Conservation (phyloP, 108 stramenopile species). For the Nitzschia sp. region DNA sequence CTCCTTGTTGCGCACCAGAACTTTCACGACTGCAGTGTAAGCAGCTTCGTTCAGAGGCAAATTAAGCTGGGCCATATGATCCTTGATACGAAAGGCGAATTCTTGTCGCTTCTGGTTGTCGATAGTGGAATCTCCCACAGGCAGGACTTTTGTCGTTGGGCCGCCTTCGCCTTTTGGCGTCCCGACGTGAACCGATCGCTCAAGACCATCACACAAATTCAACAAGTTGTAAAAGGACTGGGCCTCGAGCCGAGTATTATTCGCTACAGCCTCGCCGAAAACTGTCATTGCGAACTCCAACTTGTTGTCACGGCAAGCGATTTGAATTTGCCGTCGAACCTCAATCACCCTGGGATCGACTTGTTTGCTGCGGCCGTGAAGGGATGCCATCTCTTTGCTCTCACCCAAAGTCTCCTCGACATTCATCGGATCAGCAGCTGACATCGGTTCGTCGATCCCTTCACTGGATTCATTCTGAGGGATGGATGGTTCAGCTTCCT, state of each 20-base stretch:
- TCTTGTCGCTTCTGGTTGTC: constrained; percentile 46
- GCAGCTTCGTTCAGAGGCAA: constrained; percentile 80
- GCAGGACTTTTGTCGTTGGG: not conserved
- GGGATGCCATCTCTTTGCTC: not conserved
- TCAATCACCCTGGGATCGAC: constrained; percentile 48
- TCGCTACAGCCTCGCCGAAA: constrained; percentile 43
- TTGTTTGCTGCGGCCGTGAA: constrained; percentile 16
- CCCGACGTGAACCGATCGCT: constrained; percentile 68
- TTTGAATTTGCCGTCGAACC: constrained; percentile 67
- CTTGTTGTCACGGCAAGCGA: constrained; percentile 72
- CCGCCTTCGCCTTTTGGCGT: constrained; percentile 46
- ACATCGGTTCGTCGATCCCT: not conserved
- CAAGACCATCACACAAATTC: constrained; percentile 81
- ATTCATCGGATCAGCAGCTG: not conserved
- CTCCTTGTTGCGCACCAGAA: constrained; percentile 56
- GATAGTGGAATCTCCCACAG: not conserved
- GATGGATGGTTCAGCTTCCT: not conserved
- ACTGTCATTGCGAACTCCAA: constrained; percentile 54
- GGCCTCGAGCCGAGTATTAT: constrained; percentile 58
- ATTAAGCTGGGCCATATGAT: constrained; percentile 57
- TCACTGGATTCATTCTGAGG: not conserved
- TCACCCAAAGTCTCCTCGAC: not conserved
- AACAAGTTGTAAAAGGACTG: constrained; percentile 82
- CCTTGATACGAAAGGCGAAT: constrained; percentile 69
- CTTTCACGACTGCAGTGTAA: constrained; percentile 78